Evolutionary conservation across 495 filamentous ascomycete genomes (phyloP), one percentile per base, ranked within the genome.

Genomic region (Usnea hakonensis): DNA sequence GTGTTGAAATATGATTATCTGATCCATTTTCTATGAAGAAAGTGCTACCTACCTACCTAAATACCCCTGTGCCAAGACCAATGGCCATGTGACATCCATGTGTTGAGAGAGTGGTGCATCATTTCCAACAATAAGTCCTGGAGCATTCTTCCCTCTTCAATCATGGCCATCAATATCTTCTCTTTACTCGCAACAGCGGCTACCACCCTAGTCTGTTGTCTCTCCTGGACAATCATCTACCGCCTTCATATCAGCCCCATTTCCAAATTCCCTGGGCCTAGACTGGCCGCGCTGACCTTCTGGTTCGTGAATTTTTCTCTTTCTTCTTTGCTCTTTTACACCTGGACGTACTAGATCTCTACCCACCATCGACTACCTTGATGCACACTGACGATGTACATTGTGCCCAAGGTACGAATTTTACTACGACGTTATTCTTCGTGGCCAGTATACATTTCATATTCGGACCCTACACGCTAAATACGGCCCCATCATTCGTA

Each of bases 401-500:
- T 26, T 5, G 44, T 19, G 44, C 28, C 10, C n/a, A 19, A 48
- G 44, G 44, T 53, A 53, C 60, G 79, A 86, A 64, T 76, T 75
- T 44, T 82, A 80, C 63, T 81, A 73, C 61, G 75, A 83, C 64
- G 64, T 74, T 32, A 60, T 79, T 26, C 64, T 69, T 33, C 50
- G 67, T 30, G 79, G 75, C 4, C 67, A 55, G 57, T 78, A 74
- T 58, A 71, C 70, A 3, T 78, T 75, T 36, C 65, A 77, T 58
- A 76, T 81, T 63, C 65, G 67, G 26, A 68, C 74, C 44, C 68
- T 81, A 71, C 79, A 82, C 62, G 62, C 73, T 48, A 71, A 76
- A 72, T 82, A 82, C 65, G 79, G 80, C 79, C 82, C 83, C 17
- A 83, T 86, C 55, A 72, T 85, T 6, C 75, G 83, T 21, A 83